These are phyloP conservation scores for Vaccinium myrtillus DNA, from an alignment of 148 eudicot genomes.

Conservation along the genomic window DNA sequence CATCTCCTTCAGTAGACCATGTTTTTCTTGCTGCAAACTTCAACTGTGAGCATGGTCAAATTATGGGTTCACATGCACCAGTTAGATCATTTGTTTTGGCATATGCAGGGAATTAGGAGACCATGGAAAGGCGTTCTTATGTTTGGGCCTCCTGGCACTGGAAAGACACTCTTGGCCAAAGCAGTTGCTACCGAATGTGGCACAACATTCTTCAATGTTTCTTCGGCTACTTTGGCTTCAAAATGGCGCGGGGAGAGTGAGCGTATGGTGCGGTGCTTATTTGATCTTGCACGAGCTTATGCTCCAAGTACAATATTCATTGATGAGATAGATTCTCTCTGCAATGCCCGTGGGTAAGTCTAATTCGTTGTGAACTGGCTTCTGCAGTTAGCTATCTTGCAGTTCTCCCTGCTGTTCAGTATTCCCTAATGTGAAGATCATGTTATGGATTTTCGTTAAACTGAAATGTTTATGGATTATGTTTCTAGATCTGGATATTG, in stretches of 20 bases:
- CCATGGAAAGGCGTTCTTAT: constrained; percentile 99
- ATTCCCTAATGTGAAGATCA: neutral
- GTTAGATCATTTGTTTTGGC: neutral
- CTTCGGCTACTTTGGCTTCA: constrained; percentile 96
- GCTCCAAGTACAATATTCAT: constrained; percentile 99
- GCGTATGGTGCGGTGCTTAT: constrained; percentile 91
- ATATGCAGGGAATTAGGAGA: constrained; percentile 83
- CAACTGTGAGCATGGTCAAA: neutral
- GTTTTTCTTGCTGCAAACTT: neutral
- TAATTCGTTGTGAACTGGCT: neutral
- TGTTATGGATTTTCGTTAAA: neutral
- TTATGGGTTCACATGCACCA: neutral
- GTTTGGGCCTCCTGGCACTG: constrained; percentile 99
- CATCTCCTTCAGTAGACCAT: neutral
- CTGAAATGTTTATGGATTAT: neutral
- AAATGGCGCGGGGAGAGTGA: constrained; percentile 99
- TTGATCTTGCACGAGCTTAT: constrained; percentile 97
- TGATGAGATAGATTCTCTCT: constrained; percentile 98
- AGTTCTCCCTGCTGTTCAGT: constrained; percentile 9
- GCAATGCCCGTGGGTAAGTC: constrained; percentile 92
- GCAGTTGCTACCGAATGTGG: constrained; percentile 99
- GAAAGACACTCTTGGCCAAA: constrained; percentile 97
- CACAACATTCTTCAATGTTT: constrained; percentile 95
- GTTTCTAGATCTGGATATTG: neutral
- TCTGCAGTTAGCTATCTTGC: neutral